These are phyloP conservation scores for Phytophthora pini DNA, from an alignment of 352 stramenopile species.

Conservation along the genomic window DNA sequence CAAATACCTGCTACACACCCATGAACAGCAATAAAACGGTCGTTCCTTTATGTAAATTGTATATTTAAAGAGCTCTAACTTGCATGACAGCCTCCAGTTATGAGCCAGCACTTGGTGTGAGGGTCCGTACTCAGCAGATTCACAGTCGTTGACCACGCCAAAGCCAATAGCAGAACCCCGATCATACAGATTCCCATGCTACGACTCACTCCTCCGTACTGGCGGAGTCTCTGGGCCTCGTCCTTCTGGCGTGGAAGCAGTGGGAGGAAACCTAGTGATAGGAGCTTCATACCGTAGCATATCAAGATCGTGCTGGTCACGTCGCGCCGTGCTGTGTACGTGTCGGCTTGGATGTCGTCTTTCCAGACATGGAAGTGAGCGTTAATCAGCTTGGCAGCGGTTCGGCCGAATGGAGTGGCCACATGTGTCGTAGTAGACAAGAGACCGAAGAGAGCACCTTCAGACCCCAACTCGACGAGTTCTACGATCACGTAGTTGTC, in stretches of 20 bases:
- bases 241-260: conserved; percentile 49
- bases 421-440: conserved; percentile 53
- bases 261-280: conserved; percentile 50
- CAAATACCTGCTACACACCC: neutral
- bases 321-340: conserved; percentile 47
- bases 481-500: conserved; percentile 60
- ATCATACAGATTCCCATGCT: conserved; percentile 40
- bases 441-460: conserved; percentile 57
- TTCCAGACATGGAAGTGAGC: conserved; percentile 55
- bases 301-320: conserved; percentile 63
- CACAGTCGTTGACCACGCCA: conserved; percentile 43
- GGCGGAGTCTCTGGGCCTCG: conserved; percentile 39
- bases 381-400: conserved; percentile 61
- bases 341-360: conserved; percentile 51
- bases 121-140: conserved; percentile 62
- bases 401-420: conserved; percentile 44
- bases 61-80: neutral
- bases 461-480: conserved; percentile 50
- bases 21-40: neutral
- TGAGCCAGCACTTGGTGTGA: conserved; percentile 60
- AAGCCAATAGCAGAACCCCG: conserved; percentile 35
- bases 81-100: conserved; percentile 52
- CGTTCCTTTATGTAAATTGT: neutral
- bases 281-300: conserved; percentile 60
- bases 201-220: conserved; percentile 43